Base-by-base conservation (phyloP, 2,329 filamentous ascomycete species). In the Aspergillus flavus region DNA sequence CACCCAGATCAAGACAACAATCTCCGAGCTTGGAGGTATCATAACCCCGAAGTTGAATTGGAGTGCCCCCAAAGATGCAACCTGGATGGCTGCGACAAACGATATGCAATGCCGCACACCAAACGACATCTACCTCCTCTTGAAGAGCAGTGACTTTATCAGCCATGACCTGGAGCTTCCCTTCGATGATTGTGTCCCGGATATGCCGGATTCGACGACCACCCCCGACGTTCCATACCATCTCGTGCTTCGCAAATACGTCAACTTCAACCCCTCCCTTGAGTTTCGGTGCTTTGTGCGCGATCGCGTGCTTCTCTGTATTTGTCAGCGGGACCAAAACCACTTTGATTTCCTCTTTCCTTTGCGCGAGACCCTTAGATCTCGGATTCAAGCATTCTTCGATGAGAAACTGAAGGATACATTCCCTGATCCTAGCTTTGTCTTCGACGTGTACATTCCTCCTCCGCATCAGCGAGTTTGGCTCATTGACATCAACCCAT, bases 201-300 rank as follows among this genome's bases (percentile, higher is more conserved):
- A 82, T 52, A 57, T 61, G n/a, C 57, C 61, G 6, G 58, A 61
- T 39, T 64, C 60, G 65, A 63, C 63, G 28, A 28, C 56, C 11
- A 59, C 71, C 12, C 71, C 77, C 4, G 72, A 80, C 3, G 91
- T 95, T 67, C 85, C 86, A 5, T 95, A 94, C 60, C 85, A 94
- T 62, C 87, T 99, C 1, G 90, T 97, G 3, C 86, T 99, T 11
- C 88, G 95, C 39, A 92, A 96, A 75, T 94, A 91, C 79, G 92
- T 97, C 78, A 89, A 89, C 66, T 89, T 95, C 60, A 95, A 97
- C 75, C 93, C 94, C 0, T 91, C 93, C 0, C 87, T 97, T 63
- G 95, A 99, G 76, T 99, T 99, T 78, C 87, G 95, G 28, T 97
- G 94, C 76, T 99, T 98, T 73, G 95, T 98, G 45, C 92, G 94